A percentile compares a stretch with the other conserved stretches of the same genome.
Conservation (phyloP, 495 filamentous ascomycete genomes). For the Aspergillus saccharolyticus region DNA sequence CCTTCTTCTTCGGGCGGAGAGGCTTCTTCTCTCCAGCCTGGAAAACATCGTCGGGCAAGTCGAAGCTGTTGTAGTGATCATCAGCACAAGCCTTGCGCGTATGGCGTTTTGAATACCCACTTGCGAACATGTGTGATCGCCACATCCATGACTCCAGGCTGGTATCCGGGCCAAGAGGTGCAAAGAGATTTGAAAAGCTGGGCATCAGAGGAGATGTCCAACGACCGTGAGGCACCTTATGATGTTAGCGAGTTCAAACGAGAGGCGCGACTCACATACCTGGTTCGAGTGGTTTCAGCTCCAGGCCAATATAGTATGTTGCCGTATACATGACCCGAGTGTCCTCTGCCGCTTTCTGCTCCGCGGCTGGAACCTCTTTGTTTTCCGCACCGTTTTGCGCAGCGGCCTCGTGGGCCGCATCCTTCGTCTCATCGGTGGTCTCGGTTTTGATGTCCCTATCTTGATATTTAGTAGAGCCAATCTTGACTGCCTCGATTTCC, state of each 20-base stretch:
- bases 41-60: conserved; percentile 87
- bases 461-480: conserved; percentile 65
- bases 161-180: conserved; percentile 59
- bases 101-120: conserved; percentile 41
- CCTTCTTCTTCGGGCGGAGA: conserved; percentile 58
- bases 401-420: conserved; percentile 48
- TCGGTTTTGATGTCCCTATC: conserved; percentile 56
- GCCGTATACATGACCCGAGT: conserved; percentile 66
- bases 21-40: conserved; percentile 71
- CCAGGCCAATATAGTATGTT: conserved; percentile 83
- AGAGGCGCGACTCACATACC: conserved; percentile 20
- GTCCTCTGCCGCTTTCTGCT: conserved; percentile 33
- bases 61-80: conserved; percentile 53
- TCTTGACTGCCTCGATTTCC: conserved; percentile 63
- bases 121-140: conserved; percentile 71
- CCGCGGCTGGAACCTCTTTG: conserved; percentile 35
- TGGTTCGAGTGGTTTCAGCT: conserved; percentile 43
- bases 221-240: conserved; percentile 46
- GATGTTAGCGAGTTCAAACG: conserved; percentile 20
- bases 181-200: conserved; percentile 69
- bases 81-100: background rate
- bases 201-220: conserved; percentile 67
- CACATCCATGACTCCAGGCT: conserved; percentile 59
- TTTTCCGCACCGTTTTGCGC: conserved; percentile 46
- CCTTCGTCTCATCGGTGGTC: conserved; percentile 53